Conservation (phyloP, 805 yeast species). For the Yarrowia hollandica region DNA sequence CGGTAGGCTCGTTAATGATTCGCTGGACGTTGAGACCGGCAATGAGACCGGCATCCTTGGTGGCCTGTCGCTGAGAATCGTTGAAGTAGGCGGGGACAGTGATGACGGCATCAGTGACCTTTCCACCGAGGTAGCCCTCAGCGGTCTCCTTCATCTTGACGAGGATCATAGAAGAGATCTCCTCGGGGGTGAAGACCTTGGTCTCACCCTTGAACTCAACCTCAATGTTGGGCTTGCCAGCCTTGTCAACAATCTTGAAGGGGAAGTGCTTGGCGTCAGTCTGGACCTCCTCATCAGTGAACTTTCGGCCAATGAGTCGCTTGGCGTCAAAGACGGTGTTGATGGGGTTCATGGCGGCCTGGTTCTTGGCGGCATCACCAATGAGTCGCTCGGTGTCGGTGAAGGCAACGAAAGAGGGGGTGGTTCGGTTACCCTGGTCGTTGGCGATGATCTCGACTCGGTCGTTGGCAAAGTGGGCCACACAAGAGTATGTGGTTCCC, state of each 20-base stretch:
- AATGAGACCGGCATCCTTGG: constrained; percentile 96
- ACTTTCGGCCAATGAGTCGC: constrained; percentile 87
- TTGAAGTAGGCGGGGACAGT: constrained; percentile 97
- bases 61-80: constrained; percentile 97
- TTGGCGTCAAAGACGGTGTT: constrained; percentile 96
- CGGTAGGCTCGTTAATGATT: constrained; percentile 96
- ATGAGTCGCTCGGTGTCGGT: constrained; percentile 92
- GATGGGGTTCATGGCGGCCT: constrained; percentile 93
- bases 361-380: constrained; percentile 98
- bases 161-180: constrained; percentile 89
- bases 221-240: constrained; percentile 82
- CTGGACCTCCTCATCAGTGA: constrained; percentile 74
- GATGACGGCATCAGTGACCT: constrained; percentile 87
- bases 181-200: constrained; percentile 89
- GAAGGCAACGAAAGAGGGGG: constrained; percentile 96
- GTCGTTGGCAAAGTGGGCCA: constrained; percentile 81
- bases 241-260: constrained; percentile 71
- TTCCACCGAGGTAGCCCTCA: constrained; percentile 81
- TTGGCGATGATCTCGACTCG: constrained; percentile 94
- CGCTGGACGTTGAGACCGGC: constrained; percentile 94
- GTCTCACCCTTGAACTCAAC: constrained; percentile 88
- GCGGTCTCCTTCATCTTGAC: constrained; percentile 93
- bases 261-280: constrained; percentile 87
- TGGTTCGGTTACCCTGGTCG: constrained; percentile 98
- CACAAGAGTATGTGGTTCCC: constrained; percentile 98